Percentiles rank a stretch among this genome's conserved stretches.
These are phyloP conservation scores for Myriosclerotinia scirpicola DNA, from an alignment of 2,329 filamentous ascomycete genomes.

Conservation along the genomic window DNA sequence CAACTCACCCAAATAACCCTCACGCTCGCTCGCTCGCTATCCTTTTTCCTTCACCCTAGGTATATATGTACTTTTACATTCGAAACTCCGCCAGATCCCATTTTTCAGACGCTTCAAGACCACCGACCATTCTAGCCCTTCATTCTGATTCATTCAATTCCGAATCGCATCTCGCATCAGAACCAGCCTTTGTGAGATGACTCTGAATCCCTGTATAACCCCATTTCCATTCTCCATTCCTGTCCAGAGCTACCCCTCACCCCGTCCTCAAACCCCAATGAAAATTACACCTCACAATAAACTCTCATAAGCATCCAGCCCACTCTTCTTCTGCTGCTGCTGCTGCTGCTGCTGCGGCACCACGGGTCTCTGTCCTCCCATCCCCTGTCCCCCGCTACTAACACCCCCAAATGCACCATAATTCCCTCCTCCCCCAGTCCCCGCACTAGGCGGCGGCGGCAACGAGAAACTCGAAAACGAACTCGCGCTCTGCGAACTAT, in stretches of 20 bases:
- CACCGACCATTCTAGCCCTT: background rate
- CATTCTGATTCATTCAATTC: background rate
- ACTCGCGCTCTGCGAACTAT: conserved; percentile 45
- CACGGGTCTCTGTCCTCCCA: conserved; percentile 4
- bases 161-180: background rate
- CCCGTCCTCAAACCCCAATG: background rate
- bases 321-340: conserved; percentile 43
- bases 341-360: conserved; percentile 31
- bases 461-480: conserved; percentile 38
- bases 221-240: background rate
- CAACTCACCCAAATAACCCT: background rate
- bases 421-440: conserved; percentile 17
- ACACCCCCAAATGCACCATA: conserved; percentile 33
- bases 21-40: background rate
- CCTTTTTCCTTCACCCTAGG: background rate
- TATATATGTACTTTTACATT: conserved; percentile 7
- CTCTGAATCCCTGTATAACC: background rate
- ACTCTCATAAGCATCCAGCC: conserved; percentile 57
- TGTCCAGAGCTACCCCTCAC: too few species aligned
- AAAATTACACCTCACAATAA: conserved; percentile 46
- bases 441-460: conserved; percentile 35
- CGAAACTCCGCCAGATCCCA: conserved; percentile 9
- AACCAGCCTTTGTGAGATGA: background rate
- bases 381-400: conserved; percentile 29
- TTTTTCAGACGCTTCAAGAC: background rate